Base-by-base conservation (phyloP, 768 basidiomycete species). In the Tulasnella sp. region DNA sequence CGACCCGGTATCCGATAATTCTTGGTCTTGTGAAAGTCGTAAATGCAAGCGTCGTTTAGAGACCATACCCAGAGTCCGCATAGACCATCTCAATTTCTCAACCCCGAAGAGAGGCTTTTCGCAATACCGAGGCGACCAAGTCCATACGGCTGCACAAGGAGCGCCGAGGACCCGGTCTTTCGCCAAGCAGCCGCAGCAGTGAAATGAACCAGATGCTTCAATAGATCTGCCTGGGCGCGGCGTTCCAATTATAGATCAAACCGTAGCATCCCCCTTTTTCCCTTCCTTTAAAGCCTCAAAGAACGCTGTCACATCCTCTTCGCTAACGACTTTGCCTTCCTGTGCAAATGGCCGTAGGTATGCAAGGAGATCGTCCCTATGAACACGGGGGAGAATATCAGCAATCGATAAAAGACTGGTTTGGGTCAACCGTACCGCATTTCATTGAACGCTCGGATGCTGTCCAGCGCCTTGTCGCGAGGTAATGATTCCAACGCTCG, bases 291-390 rank as follows among this genome's bases (percentile, higher is more conserved):
- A 71, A n/a, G 71, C 67, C 70, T 89, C 89, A 81, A 93, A 93
- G 82, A 92, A 93, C 1, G 82, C 83, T 74, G 85, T 85, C 71
- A 94, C 89, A 81, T 93, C 93, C 67, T 86, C 84, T 81, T 91
- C 92, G 67, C 87, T 87, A 17, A 94, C 93, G 12, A 91, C 85
- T 79, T 89, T 91, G 25, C 91, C 92, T 80, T 90, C 86, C 79
- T 91, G 87, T 3, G 93, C 93, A 81, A 94, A 94, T 0, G 93
- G 92, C 1, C 91, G 88, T 36, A 94, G 85, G 81, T 90, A 93
- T 52, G 85, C 85, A 77, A 91, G 85, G 25, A 94, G 83, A 75
- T 90, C 87, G 79, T 94, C 92, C 77, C 93, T 93, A 78, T 71
- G 70, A 78, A 22, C 67, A 71, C 69, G 45, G 14, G 49, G 78